Evolutionary conservation across 176 grass and related monocot genomes (phyloP).

Genomic region (Phyllostachys edulis): DNA sequence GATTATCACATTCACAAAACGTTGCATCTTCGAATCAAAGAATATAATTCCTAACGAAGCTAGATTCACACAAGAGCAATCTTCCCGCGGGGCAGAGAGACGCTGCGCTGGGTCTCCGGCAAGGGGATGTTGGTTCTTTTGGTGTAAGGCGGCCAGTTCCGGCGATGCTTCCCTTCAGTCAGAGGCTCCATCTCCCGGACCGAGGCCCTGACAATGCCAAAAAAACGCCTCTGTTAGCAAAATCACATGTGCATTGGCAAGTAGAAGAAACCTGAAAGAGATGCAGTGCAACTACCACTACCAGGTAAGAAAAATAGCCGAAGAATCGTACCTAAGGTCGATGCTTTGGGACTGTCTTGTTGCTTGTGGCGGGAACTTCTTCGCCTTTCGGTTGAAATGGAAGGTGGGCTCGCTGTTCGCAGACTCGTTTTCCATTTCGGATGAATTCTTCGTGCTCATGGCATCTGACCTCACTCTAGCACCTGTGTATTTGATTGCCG

Average conservation of each 20-base stretch:
- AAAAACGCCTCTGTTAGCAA: background rate
- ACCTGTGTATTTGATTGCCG: background rate
- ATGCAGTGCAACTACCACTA: background rate
- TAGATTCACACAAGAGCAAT: slow-evolving; percentile 35
- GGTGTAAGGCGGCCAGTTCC: slow-evolving; percentile 40
- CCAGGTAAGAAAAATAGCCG: background rate
- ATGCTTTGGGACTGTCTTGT: slow-evolving; percentile 53
- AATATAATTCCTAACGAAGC: slow-evolving; percentile 12
- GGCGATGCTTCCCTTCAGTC: slow-evolving; percentile 53
- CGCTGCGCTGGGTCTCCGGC: slow-evolving; percentile 51
- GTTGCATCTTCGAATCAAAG: slow-evolving; percentile 10
- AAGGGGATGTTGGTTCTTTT: slow-evolving; percentile 41
- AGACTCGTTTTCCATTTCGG: slow-evolving; percentile 55
- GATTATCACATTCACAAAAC: background rate
- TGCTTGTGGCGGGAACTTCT: slow-evolving; percentile 32
- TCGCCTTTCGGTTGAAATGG: slow-evolving; percentile 31
- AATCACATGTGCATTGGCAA: background rate
- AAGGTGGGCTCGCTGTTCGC: slow-evolving; percentile 30
- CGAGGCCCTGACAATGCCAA: slow-evolving; percentile 38
- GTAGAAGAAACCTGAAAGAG: background rate
- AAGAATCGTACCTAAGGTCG: slow-evolving; percentile 29
- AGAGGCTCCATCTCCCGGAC: slow-evolving; percentile 46
- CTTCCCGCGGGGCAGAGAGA: slow-evolving; percentile 67
- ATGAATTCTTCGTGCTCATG: slow-evolving; percentile 28
- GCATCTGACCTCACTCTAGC: slow-evolving; percentile 19